A percentile compares a stretch with the other conserved stretches of the same genome.
Evolutionary conservation across 192 early-diverging fungal species (phyloP).

Genomic region (Martensiomyces pterosporus): DNA sequence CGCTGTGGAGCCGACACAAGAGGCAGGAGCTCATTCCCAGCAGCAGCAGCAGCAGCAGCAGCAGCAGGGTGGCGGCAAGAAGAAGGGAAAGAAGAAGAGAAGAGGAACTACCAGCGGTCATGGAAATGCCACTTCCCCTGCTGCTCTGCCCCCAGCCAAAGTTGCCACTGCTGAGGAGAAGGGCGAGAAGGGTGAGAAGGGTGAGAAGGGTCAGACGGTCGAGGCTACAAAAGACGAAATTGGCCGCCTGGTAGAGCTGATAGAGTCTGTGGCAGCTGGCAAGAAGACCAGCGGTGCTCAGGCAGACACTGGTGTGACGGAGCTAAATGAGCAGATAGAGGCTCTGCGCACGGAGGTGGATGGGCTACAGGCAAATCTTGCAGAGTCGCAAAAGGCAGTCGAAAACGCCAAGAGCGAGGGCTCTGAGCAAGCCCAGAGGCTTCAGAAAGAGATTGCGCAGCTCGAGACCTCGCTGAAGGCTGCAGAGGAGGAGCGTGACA

Average conservation of each 20-base stretch:
- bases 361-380: constrained; percentile 8
- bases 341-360: constrained; percentile 1
- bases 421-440: not conserved
- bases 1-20: not conserved
- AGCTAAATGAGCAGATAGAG: not conserved
- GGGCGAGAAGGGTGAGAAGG: too few relatives aligned
- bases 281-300: not conserved
- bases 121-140: constrained; percentile 18
- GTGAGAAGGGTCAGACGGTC: too few relatives aligned
- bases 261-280: constrained; percentile 16
- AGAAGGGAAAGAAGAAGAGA: constrained; percentile 27
- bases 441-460: constrained; percentile 3
- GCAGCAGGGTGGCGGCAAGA: constrained; percentile 20
- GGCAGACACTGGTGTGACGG: not conserved
- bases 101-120: not conserved
- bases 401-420: constrained; percentile 5
- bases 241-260: constrained; percentile 19
- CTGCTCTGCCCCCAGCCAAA: not conserved
- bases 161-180: not conserved
- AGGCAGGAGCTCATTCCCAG: constrained; percentile 1
- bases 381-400: constrained; percentile 4
- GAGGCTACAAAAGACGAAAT: constrained; percentile 21
- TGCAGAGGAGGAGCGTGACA: constrained; percentile 6
- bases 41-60: constrained; percentile 12
- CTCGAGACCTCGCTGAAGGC: not conserved